These are phyloP conservation scores for Carex cristatella DNA, from an alignment of 176 grass and related monocot genomes.

Conservation along the genomic window DNA sequence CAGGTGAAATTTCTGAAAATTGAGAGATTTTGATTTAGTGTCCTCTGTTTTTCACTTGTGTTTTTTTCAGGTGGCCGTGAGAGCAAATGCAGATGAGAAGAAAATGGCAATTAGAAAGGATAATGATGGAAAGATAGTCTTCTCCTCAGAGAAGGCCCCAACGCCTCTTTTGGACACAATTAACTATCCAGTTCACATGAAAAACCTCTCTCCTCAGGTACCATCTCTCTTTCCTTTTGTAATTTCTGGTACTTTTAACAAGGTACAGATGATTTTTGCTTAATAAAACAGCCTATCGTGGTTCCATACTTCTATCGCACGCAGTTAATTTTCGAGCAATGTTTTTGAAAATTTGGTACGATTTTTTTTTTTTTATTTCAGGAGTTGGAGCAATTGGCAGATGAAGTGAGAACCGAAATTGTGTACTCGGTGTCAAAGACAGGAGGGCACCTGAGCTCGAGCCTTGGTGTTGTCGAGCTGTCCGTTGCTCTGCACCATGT, in stretches of 20 bases:
- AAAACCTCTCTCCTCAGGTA: slow-evolving; percentile 67
- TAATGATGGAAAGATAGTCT: slow-evolving; percentile 48
- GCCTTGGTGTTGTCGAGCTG: slow-evolving; percentile 82
- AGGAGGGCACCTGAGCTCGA: slow-evolving; percentile 78
- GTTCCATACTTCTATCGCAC: too few species aligned
- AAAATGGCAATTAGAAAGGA: slow-evolving; percentile 42
- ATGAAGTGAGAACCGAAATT: slow-evolving; percentile 73
- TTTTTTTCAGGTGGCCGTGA: slow-evolving; percentile 41
- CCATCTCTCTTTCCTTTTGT: background rate
- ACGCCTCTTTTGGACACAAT: slow-evolving; percentile 82
- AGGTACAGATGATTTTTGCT: background rate
- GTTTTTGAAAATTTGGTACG: background rate
- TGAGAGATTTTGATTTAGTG: background rate
- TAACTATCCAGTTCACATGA: slow-evolving; percentile 87
- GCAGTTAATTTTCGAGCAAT: background rate
- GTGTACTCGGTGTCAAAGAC: slow-evolving; percentile 59
- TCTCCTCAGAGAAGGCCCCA: slow-evolving; percentile 57
- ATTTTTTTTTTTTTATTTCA: background rate
- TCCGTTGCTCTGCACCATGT: slow-evolving; percentile 82
- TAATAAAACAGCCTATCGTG: background rate
- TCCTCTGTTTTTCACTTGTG: background rate
- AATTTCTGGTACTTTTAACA: background rate
- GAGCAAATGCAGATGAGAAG: slow-evolving; percentile 31
- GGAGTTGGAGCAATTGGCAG: slow-evolving; percentile 87
- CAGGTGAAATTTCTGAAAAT: background rate